Conservation (phyloP, 106 monocot genomes). For the Gastrodia elata region DNA sequence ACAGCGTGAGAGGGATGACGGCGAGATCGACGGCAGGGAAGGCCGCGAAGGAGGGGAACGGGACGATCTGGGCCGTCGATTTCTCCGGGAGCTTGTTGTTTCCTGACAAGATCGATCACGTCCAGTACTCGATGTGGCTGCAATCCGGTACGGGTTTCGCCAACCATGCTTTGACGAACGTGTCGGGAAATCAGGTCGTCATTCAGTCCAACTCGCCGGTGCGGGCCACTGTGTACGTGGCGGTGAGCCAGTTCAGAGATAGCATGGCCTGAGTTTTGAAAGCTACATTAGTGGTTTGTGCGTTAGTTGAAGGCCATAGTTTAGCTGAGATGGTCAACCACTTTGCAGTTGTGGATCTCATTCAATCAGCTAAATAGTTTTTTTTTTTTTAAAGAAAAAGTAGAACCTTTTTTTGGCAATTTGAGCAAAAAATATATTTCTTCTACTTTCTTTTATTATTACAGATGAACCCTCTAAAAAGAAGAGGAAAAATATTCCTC, state of each 20-base stretch:
- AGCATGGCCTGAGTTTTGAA: conserved; percentile 1
- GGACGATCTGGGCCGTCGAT: conserved; percentile 29
- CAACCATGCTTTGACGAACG: conserved; percentile 32
- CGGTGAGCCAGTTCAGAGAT: conserved; percentile 29
- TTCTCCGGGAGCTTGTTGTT: conserved; percentile 27
- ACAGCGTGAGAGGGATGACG: conserved; percentile 21
- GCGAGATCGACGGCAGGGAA: conserved; percentile 27
- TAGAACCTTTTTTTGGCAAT: too few species aligned
- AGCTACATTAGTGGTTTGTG: too few species aligned
- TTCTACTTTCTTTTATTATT: too few species aligned
- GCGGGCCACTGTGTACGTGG: conserved; percentile 26
- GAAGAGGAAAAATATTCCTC: too few species aligned
- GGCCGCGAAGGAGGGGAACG: conserved; percentile 17
- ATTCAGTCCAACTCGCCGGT: conserved; percentile 30
- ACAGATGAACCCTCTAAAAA: too few species aligned
- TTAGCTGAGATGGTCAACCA: too few species aligned
- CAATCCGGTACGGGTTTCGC: conserved; percentile 10
- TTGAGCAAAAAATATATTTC: too few species aligned
- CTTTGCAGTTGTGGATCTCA: too few species aligned
- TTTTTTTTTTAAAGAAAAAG: too few species aligned
- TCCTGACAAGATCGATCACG: conserved; percentile 29
- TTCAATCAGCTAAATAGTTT: too few species aligned
- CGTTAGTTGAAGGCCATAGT: too few species aligned
- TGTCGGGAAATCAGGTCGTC: conserved; percentile 35
- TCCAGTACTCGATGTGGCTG: conserved; percentile 27